phyloP scores from a whole-genome alignment of 306 rosid species.

The Cicer judaicum region DNA sequence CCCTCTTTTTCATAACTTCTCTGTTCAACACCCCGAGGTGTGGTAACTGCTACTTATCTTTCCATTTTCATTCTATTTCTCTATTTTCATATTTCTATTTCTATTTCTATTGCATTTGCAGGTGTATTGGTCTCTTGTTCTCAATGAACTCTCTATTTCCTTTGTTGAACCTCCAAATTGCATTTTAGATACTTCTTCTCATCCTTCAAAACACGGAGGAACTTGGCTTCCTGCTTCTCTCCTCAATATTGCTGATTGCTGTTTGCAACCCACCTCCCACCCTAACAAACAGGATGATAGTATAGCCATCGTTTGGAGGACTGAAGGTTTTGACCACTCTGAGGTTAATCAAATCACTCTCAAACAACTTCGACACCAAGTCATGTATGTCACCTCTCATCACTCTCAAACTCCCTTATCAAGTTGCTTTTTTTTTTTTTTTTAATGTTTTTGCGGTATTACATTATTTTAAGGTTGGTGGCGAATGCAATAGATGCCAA shows the following conservation, averaged over 20 bases:
- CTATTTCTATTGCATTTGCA: constrained; percentile 22
- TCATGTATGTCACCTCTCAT: constrained; percentile 62
- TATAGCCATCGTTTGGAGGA: constrained; percentile 81
- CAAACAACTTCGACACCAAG: constrained; percentile 74
- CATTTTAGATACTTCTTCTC: constrained; percentile 64
- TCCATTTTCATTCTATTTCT: not conserved
- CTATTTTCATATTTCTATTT: not conserved
- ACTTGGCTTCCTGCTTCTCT: constrained; percentile 77
- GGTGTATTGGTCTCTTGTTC: constrained; percentile 80
- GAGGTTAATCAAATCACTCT: constrained; percentile 59
- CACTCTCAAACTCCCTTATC: constrained; percentile 54
- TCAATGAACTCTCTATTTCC: constrained; percentile 71
- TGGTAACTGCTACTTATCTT: constrained; percentile 43
- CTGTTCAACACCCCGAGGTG: constrained; percentile 73
- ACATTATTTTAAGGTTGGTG: constrained; percentile 69
- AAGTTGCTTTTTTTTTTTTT: not conserved
- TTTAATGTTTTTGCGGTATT: constrained; percentile 22
- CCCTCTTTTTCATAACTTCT: constrained; percentile 61
- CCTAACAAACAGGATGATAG: constrained; percentile 64
- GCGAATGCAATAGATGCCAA: constrained; percentile 69
- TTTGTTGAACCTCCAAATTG: constrained; percentile 61
- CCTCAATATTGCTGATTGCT: constrained; percentile 81
- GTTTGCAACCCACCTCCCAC: constrained; percentile 58
- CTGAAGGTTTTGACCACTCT: constrained; percentile 70
- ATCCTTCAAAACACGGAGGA: constrained; percentile 61